Evolutionary conservation across 2,329 filamentous ascomycete genomes (phyloP).

Genomic region (Penicillium sp.): DNA sequence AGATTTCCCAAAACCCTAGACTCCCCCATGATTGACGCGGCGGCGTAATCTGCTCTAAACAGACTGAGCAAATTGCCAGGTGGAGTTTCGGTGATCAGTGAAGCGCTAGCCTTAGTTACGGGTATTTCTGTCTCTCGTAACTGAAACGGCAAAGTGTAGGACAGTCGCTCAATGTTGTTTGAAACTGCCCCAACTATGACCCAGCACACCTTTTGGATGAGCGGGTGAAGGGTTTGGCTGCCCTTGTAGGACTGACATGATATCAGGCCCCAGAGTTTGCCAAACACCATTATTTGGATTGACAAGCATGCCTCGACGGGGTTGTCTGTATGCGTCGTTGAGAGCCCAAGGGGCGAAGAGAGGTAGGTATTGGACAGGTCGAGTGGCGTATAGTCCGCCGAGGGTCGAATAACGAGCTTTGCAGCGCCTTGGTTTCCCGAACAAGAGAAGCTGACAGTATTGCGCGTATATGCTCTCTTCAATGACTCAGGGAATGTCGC

Average conservation of each 20-base stretch:
- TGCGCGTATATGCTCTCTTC: slow-evolving; percentile 76
- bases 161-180: slow-evolving; percentile 78
- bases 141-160: slow-evolving; percentile 75
- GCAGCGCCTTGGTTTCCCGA: slow-evolving; percentile 72
- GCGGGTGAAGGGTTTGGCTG: slow-evolving; percentile 80
- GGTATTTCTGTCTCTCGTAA: slow-evolving; percentile 75
- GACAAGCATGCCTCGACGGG: slow-evolving; percentile 84
- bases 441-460: slow-evolving; percentile 79
- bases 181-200: slow-evolving; percentile 78
- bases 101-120: slow-evolving; percentile 65
- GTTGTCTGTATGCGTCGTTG: slow-evolving; percentile 79
- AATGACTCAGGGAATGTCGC: slow-evolving; percentile 82
- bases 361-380: slow-evolving; percentile 81
- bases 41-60: slow-evolving; percentile 79
- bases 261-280: slow-evolving; percentile 80
- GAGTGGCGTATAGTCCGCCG: slow-evolving; percentile 67
- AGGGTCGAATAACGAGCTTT: slow-evolving; percentile 69
- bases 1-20: slow-evolving; percentile 75
- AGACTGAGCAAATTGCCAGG: slow-evolving; percentile 76
- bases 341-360: slow-evolving; percentile 75
- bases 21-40: slow-evolving; percentile 75
- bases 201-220: slow-evolving; percentile 85
- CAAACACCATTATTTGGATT: slow-evolving; percentile 81
- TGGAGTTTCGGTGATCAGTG: slow-evolving; percentile 76
- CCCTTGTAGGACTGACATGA: slow-evolving; percentile 76